These are phyloP conservation scores for Hypomyces perniciosus DNA, from an alignment of 2,329 filamentous ascomycete species.

Conservation along the genomic window DNA sequence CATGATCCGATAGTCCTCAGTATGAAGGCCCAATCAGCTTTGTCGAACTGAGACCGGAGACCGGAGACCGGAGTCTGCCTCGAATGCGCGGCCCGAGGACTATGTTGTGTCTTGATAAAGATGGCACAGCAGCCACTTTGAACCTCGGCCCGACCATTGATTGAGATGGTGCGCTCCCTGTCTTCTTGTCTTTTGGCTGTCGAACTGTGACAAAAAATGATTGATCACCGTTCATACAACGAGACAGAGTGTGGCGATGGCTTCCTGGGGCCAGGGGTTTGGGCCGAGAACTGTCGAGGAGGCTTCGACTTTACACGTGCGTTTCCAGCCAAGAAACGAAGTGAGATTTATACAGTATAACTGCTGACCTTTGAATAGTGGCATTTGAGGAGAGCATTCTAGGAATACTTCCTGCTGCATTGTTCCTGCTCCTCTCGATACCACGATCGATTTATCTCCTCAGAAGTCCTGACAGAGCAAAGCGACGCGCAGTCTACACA, in stretches of 20 bases:
- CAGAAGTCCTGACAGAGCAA: conserved; percentile 19
- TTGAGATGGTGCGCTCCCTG: not conserved
- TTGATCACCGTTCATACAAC: conserved; percentile 8
- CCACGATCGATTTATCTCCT: conserved; percentile 22
- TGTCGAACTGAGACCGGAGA: too few relatives aligned
- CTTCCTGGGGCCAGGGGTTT: conserved; percentile 25
- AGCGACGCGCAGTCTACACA: conserved; percentile 21
- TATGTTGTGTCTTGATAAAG: too few relatives aligned
- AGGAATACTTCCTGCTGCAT: conserved; percentile 17
- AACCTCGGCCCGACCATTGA: too few relatives aligned
- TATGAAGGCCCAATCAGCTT: too few relatives aligned
- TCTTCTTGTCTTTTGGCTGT: not conserved
- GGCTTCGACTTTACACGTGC: conserved; percentile 28
- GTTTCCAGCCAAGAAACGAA: not conserved
- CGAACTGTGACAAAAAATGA: conserved; percentile 1
- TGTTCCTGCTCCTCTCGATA: conserved; percentile 20
- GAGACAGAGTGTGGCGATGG: conserved; percentile 21
- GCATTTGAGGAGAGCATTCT: conserved; percentile 26
- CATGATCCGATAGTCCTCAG: too few relatives aligned
- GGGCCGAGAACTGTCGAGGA: conserved; percentile 23
- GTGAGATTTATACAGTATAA: too few relatives aligned
- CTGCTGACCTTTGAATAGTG: conserved; percentile 19
- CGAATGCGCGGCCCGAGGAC: too few relatives aligned
- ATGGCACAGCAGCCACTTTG: too few relatives aligned
- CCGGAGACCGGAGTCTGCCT: too few relatives aligned